Base-by-base conservation (phyloP, 805 yeast genomes). In the Ogataea haglerorum region DNA sequence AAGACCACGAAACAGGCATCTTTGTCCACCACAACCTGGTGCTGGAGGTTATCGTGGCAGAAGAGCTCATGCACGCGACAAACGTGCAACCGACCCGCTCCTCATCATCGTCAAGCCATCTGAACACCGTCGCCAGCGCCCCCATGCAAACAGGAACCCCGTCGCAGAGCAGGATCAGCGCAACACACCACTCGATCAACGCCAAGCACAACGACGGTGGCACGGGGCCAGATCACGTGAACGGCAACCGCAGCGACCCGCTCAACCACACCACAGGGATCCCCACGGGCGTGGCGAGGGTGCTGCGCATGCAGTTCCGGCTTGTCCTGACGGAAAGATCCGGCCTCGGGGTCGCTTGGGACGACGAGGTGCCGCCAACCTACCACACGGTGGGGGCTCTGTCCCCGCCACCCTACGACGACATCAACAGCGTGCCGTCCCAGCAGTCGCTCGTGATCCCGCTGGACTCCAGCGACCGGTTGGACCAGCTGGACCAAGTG, bases 311-410 rank as follows among this genome's bases (percentile, higher is more conserved):
- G 97, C 96, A 90, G 61, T 91, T 93, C 65, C 82, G 84, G 49
- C 54, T 91, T n/a, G 69, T 70, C 3, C 64, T 93, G 16, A 85
- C 95, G 2, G 98, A 90, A 58, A 72, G 98, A 45, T 83, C 95
- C 0, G 99, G 99, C 0, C 70, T 93, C 30, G 99, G 99, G 4
- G 87, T 93, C 22, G 85, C 97, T 0, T 93, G 99, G 98, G 97
- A 91, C 63, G 97, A 91, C 58, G 99, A 93, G 63, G 98, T 95
- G 13, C 99, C 99, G 2, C 99, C 99, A 1, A 85, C 89, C 15
- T 93, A 93, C 56, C 87, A 79, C 39, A 91, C 88, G 50, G 89
- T 93, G 15, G 70, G 79, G 21, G 79, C 95, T 0, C 69, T 87
- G 30, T 79, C 90, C 16, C 99, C 99, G 0, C 99, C 99, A 2